Evolutionary conservation across 164 flowering plant species (phyloP).

Genomic region (Echeveria elegans): DNA sequence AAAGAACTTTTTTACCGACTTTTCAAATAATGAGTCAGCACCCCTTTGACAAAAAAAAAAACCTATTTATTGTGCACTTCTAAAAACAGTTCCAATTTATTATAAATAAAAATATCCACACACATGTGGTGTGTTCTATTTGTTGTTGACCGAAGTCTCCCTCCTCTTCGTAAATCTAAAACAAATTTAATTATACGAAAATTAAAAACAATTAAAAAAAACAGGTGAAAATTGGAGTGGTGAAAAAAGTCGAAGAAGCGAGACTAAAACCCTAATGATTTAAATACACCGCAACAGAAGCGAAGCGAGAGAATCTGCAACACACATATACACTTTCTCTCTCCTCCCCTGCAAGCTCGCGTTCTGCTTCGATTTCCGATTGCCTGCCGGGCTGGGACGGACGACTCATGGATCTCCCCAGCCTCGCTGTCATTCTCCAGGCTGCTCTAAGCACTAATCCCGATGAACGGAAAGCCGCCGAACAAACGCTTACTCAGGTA

Average conservation of each 20-base stretch:
- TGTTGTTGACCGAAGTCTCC: background rate
- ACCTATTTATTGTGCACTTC: too few species aligned
- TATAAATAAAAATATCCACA: too few species aligned
- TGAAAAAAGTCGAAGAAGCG: background rate
- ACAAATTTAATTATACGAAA: too few species aligned
- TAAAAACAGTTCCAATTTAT: too few species aligned
- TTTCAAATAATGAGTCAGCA: too few species aligned
- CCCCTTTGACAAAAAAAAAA: too few species aligned
- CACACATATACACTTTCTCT: background rate
- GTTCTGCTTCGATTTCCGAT: background rate
- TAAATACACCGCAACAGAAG: background rate
- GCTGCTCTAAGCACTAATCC: constrained; percentile 93
- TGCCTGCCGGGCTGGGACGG: background rate
- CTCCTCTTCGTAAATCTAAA: background rate
- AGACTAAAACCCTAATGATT: background rate
- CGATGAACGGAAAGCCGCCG: constrained; percentile 81
- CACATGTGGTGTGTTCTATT: background rate
- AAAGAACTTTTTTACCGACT: too few species aligned
- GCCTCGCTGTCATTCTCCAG: constrained; percentile 59
- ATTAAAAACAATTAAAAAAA: too few species aligned
- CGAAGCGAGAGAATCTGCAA: background rate
- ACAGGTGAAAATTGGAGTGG: background rate
- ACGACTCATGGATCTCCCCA: constrained; percentile 61
- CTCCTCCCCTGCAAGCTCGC: background rate
- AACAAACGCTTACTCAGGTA: constrained; percentile 81